Percentiles rank a stretch among this genome's conserved stretches.
Conservation (phyloP, 2,329 filamentous ascomycete species). For the Ophiostoma novo-ulmi region DNA sequence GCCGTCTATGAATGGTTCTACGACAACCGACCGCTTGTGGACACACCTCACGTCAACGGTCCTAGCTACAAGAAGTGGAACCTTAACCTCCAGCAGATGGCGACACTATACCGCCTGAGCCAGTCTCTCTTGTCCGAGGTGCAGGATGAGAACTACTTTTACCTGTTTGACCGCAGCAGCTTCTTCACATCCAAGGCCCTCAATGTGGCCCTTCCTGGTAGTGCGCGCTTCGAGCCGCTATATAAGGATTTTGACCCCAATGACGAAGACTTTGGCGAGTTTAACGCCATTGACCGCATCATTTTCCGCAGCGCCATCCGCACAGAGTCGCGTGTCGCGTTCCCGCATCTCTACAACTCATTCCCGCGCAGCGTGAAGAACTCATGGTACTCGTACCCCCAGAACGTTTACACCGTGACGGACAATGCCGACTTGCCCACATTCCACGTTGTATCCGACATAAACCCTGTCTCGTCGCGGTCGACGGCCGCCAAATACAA, state of each 20-base stretch:
- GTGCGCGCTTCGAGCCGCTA: constrained; percentile 89
- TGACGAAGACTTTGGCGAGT: constrained; percentile 98
- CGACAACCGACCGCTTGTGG: constrained; percentile 82
- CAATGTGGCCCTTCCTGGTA: constrained; percentile 96
- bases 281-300: constrained; percentile 98
- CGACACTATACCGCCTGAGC: constrained; percentile 85
- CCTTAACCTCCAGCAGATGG: constrained; percentile 88
- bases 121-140: constrained; percentile 86
- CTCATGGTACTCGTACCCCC: constrained; percentile 89
- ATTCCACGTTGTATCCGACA: constrained; percentile 96
- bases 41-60: constrained; percentile 91
- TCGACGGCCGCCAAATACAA: constrained; percentile 92
- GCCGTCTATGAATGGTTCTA: constrained; percentile 97
- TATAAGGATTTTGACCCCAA: constrained; percentile 99
- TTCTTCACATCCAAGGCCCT: constrained; percentile 95
- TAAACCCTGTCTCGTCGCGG: constrained; percentile 94
- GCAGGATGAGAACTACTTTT: constrained; percentile 94
- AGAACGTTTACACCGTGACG: constrained; percentile 82
- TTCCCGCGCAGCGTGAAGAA: constrained; percentile 89
- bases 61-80: constrained; percentile 98
- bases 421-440: constrained; percentile 87
- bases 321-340: constrained; percentile 92
- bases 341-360: constrained; percentile 93
- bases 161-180: constrained; percentile 92
- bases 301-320: constrained; percentile 94